Percentiles rank a stretch among this genome's conserved stretches.
Evolutionary conservation across 176 grass and related monocot genomes (phyloP).

Genomic region (Triticum timopheevii): DNA sequence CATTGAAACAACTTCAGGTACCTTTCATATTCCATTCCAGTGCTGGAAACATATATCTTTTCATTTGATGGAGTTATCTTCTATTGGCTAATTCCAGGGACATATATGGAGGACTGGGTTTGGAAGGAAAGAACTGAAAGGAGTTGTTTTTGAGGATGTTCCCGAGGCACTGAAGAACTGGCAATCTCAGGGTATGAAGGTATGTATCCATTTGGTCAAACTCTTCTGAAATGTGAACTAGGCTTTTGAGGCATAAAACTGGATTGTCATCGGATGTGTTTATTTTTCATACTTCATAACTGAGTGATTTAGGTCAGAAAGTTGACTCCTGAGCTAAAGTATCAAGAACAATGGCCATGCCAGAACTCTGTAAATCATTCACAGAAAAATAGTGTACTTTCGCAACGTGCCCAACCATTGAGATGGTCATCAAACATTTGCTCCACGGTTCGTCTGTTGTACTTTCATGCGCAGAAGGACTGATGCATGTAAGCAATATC

Average conservation of each 20-base stretch:
- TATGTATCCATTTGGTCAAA: conserved; percentile 18
- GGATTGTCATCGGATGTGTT: not conserved
- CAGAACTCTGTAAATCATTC: not conserved
- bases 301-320: not conserved
- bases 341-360: not conserved
- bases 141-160: conserved; percentile 97
- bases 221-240: not conserved
- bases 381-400: not conserved
- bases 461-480: not conserved
- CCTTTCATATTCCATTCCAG: conserved; percentile 3
- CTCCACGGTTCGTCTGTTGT: not conserved
- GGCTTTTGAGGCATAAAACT: not conserved
- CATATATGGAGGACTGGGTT: conserved; percentile 98
- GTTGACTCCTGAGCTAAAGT: not conserved
- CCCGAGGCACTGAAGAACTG: conserved; percentile 74
- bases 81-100: conserved; percentile 59
- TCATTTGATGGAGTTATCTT: conserved; percentile 3
- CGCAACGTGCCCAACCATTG: not conserved
- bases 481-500: not conserved
- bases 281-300: not conserved
- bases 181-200: conserved; percentile 76
- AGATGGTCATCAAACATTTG: not conserved
- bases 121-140: conserved; percentile 76
- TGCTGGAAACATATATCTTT: conserved; percentile 22
- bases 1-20: conserved; percentile 99